Evolutionary conservation across 345 rosid species (phyloP), one percentile per base, ranked within the genome.

Genomic region (Aegle marmelos): DNA sequence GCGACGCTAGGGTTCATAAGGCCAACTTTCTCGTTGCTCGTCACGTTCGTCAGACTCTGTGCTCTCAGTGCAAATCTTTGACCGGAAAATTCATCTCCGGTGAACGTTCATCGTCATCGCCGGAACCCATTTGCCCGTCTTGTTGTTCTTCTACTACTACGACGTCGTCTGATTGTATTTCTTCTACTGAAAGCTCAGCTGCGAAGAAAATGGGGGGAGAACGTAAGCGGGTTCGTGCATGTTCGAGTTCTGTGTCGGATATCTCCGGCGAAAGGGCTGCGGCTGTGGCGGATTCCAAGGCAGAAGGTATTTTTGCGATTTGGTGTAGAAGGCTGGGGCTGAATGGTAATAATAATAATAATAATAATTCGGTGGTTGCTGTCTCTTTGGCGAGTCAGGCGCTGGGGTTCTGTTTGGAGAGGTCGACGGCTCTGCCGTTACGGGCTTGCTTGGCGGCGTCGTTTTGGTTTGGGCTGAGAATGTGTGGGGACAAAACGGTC

Each of bases 21-120:
- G 87, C 88, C 28, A 88, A 88, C 85, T 88, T 88, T 78, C 87
- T 88, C 74, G 89, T 86, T 14, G 86, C 89, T n/a, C 91, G 86
- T 36, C 91, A 85, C 70, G 21, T 83, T 60, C 86, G 88, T 45
- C 53, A 48, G 31, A 6, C 74, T 25, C n/a, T 88, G 61, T 88
- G 86, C 78, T 56, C 53, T 30, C 16, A 19, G 53, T 78, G 87
- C 57, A 36, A 60, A 16, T 78, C 63, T 27, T 68, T 76, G 41
- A 34, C 84, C 60, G 76, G 67, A 7, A 14, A 5, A 34, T n/a
- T 70, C 77, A 4, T 78, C 72, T 76, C 77, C 57, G 85, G 81
- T 30, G 5, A 33, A 11, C 21, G 28, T 9, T 70, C 68, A 2
- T 3, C 9, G 11, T 66, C 70, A 41, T 22, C 59, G 7, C 63